phyloP scores from a whole-genome alignment of 495 filamentous ascomycete genomes.

The Thermochaetoides thermophila region DNA sequence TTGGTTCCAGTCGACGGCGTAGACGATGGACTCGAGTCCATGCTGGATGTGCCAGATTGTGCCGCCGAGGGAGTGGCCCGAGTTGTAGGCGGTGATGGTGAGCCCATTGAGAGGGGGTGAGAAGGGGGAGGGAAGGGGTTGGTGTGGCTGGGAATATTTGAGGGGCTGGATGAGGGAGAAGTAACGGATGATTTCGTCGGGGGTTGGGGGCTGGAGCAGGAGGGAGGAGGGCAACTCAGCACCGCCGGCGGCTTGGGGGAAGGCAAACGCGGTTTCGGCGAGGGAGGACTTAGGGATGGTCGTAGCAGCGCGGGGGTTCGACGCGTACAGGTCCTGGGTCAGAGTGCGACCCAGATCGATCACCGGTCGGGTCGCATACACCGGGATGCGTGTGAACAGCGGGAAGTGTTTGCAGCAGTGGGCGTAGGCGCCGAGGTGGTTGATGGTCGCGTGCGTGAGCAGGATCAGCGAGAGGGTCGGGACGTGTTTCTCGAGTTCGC shows the following conservation, averaged over 20 bases:
- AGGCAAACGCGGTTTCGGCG: constrained; percentile 46
- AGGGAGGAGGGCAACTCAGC: constrained; percentile 45
- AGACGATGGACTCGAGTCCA: constrained; percentile 91
- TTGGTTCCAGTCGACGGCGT: constrained; percentile 97
- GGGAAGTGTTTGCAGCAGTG: constrained; percentile 97
- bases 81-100: constrained; percentile 91
- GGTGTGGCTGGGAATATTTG: constrained; percentile 93
- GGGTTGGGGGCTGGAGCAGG: constrained; percentile 63
- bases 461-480: constrained; percentile 88
- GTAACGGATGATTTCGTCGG: constrained; percentile 80
- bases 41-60: constrained; percentile 99
- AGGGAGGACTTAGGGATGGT: constrained; percentile 56
- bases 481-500: constrained; percentile 78
- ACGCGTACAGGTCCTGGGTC: constrained; percentile 83
- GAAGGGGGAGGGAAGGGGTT: constrained; percentile 70
- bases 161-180: constrained; percentile 86
- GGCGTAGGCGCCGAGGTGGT: constrained; percentile 83
- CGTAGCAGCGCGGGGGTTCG: constrained; percentile 72
- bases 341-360: constrained; percentile 84
- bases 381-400: constrained; percentile 80
- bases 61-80: constrained; percentile 87
- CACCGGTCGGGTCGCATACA: constrained; percentile 88
- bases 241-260: constrained; percentile 32
- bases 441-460: constrained; percentile 79
- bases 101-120: constrained; percentile 83